These are phyloP conservation scores for Citrus hindsii DNA, from an alignment of 345 rosid genomes.

Conservation along the genomic window DNA sequence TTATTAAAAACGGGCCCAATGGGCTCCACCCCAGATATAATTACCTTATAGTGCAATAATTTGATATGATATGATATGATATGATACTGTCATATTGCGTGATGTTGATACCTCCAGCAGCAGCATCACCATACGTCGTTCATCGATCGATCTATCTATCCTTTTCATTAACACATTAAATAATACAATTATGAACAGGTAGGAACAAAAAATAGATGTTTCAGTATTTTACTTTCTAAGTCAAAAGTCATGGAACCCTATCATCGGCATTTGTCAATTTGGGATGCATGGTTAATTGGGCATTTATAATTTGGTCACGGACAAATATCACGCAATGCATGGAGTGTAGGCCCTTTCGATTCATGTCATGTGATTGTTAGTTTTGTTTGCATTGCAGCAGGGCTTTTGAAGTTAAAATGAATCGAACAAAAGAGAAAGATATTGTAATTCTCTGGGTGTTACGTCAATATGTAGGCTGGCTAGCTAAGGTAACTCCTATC, in stretches of 20 bases:
- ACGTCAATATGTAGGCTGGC: too few species aligned
- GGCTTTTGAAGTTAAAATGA: too few species aligned
- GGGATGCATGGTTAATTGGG: neutral
- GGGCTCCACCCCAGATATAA: slow-evolving; percentile 24
- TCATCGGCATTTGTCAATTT: neutral
- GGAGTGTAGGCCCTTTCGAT: neutral
- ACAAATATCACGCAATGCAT: neutral
- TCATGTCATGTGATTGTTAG: neutral
- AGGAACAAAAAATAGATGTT: slow-evolving; percentile 8
- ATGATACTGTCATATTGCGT: neutral
- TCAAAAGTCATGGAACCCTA: slow-evolving; percentile 10
- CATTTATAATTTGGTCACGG: neutral
- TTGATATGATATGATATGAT: slow-evolving; percentile 18
- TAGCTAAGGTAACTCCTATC: too few species aligned
- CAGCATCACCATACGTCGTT: neutral
- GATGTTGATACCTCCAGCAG: neutral
- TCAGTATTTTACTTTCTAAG: slow-evolving; percentile 6
- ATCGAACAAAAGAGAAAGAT: too few species aligned
- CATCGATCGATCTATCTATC: neutral
- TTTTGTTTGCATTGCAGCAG: neutral
- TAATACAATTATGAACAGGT: neutral
- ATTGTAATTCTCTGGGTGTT: too few species aligned
- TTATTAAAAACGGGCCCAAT: slow-evolving; percentile 8
- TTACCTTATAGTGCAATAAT: slow-evolving; percentile 23
- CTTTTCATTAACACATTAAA: neutral